A percentile compares a stretch with the other conserved stretches of the same genome.
phyloP scores from a whole-genome alignment of 1,284 basidiomycete genomes.

The Bjerkandera adusta region DNA sequence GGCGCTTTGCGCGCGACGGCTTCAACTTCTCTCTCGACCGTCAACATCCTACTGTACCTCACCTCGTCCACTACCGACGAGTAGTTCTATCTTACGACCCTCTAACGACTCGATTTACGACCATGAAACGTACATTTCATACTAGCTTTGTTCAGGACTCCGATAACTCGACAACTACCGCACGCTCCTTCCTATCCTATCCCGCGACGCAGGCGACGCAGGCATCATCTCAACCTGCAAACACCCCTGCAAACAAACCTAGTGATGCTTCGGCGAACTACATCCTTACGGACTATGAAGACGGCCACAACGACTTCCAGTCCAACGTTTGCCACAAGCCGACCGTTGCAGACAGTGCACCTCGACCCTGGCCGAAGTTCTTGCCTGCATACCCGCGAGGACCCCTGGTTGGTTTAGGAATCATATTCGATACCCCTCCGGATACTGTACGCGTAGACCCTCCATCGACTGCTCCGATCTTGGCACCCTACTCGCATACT shows the following conservation, averaged over 20 bases:
- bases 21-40: too few species aligned
- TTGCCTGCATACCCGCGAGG: background rate
- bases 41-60: constrained; percentile 20
- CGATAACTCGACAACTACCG: constrained; percentile 12
- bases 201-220: constrained; percentile 21
- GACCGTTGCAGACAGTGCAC: background rate
- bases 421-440: constrained; percentile 7
- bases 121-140: constrained; percentile 26
- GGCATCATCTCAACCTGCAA: constrained; percentile 9
- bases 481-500: constrained; percentile 1
- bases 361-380: background rate
- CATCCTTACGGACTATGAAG: constrained; percentile 1
- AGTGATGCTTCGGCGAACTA: constrained; percentile 4
- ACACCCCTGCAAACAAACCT: constrained; percentile 7
- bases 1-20: background rate
- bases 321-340: constrained; percentile 28
- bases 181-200: constrained; percentile 20
- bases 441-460: background rate
- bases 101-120: constrained; percentile 17
- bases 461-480: background rate
- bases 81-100: constrained; percentile 16
- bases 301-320: constrained; percentile 30
- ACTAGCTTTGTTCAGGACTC: constrained; percentile 24
- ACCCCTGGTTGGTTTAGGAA: constrained; percentile 18
- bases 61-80: constrained; percentile 16